Conservation (phyloP, 73 alveolate species). For the Tetrahymena malaccensis region DNA sequence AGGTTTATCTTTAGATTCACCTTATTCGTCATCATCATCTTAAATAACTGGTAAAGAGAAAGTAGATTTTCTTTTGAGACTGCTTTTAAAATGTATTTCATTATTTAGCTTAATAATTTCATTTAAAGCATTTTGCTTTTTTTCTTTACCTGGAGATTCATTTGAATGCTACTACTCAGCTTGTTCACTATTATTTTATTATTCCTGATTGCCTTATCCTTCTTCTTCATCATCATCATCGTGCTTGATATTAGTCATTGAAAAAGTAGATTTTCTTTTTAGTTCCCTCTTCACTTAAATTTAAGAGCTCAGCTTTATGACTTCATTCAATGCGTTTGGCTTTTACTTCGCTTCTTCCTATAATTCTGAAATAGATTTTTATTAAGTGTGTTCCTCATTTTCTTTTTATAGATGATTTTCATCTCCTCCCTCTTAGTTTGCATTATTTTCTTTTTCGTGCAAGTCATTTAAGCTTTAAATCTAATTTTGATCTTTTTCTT, state of each 20-base stretch:
- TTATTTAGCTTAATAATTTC: not conserved
- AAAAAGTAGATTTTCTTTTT: not conserved
- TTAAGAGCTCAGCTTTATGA: not conserved
- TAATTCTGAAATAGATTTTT: not conserved
- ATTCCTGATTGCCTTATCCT: not conserved
- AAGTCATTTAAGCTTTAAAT: not conserved
- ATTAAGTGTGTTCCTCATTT: not conserved
- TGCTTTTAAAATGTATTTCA: not conserved
- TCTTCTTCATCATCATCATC: not conserved
- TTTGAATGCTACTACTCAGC: not conserved
- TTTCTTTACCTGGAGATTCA: not conserved
- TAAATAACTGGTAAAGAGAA: not conserved
- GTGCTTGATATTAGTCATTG: not conserved
- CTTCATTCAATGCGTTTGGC: not conserved
- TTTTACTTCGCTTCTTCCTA: not conserved
- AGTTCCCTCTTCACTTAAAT: not conserved
- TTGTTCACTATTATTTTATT: not conserved
- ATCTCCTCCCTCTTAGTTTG: not conserved
- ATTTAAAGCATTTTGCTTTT: not conserved
- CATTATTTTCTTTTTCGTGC: not conserved
- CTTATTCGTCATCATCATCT: not conserved
- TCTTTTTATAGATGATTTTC: too few relatives aligned
- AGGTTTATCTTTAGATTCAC: not conserved
- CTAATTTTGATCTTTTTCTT: not conserved
- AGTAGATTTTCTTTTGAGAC: not conserved